Conservation (phyloP, 768 basidiomycete genomes). For the Brasilioporus rufonigricans region DNA sequence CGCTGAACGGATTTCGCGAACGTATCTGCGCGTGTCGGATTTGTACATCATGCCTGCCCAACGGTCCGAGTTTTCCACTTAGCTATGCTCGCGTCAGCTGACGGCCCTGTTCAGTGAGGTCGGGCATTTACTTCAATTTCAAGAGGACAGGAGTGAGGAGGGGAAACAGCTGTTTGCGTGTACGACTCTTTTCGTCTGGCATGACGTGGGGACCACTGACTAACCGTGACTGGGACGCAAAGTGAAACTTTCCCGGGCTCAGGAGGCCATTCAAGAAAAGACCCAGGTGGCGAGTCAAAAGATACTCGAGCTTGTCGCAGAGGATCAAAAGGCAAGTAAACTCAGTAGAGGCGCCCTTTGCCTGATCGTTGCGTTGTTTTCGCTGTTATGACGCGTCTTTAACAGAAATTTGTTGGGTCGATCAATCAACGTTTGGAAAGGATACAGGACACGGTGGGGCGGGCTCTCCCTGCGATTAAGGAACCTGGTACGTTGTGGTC, state of each 20-base stretch:
- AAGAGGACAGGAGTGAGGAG: conserved; percentile 18
- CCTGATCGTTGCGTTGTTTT: not conserved
- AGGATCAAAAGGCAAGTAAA: conserved; percentile 11
- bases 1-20: conserved; percentile 15
- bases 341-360: not conserved
- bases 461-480: conserved; percentile 8
- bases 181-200: not conserved
- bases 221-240: not conserved
- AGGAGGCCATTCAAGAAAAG: conserved; percentile 17
- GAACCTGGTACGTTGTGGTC: conserved; percentile 3
- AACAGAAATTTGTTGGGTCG: conserved; percentile 8
- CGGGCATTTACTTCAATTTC: conserved; percentile 18
- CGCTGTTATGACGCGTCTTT: too few relatives aligned
- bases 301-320: conserved; percentile 15
- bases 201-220: not conserved
- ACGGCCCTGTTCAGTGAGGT: conserved; percentile 5
- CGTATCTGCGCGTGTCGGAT: conserved; percentile 20
- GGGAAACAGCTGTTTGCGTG: conserved; percentile 11
- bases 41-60: conserved; percentile 21
- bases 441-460: conserved; percentile 13
- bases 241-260: conserved; percentile 13
- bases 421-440: conserved; percentile 15
- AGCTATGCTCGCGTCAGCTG: not conserved
- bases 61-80: conserved; percentile 9
- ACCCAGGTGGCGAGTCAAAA: conserved; percentile 12